Conservation (phyloP, 2,329 filamentous ascomycete genomes). For the Pseudogymnoascus sp. region DNA sequence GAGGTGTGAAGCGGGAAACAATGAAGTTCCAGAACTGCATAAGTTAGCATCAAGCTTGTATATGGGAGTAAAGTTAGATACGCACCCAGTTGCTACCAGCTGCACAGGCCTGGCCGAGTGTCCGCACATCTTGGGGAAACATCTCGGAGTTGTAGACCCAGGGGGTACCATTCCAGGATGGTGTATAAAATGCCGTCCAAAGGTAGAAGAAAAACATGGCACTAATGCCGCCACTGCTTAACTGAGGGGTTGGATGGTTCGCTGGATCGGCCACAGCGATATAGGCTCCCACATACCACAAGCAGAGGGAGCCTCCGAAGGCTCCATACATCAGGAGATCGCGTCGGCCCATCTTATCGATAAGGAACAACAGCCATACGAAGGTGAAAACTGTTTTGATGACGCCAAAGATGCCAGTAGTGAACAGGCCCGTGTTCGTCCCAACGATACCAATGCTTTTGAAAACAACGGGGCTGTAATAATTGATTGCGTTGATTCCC, state of each 20-base stretch:
- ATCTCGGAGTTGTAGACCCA: constrained; percentile 75
- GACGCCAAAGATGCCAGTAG: constrained; percentile 70
- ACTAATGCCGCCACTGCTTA: constrained; percentile 46
- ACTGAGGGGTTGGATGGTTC: constrained; percentile 28
- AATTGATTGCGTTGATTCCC: constrained; percentile 76
- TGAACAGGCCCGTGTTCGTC: constrained; percentile 51
- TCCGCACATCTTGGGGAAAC: constrained; percentile 63
- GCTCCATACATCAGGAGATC: constrained; percentile 61
- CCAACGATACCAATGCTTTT: constrained; percentile 52
- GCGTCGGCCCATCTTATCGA: constrained; percentile 57
- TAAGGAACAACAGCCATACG: constrained; percentile 62
- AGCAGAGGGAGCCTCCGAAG: constrained; percentile 53
- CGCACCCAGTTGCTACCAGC: constrained; percentile 64
- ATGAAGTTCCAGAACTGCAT: constrained; percentile 52
- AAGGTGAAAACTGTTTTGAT: constrained; percentile 66
- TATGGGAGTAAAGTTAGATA: neutral
- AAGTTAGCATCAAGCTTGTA: neutral
- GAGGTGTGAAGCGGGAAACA: constrained; percentile 59
- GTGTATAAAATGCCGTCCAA: constrained; percentile 67
- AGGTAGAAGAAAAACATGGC: constrained; percentile 69
- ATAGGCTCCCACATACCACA: constrained; percentile 59
- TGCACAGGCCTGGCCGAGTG: constrained; percentile 65
- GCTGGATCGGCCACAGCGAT: constrained; percentile 44
- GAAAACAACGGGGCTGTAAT: constrained; percentile 66
- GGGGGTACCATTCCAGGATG: constrained; percentile 65